Percentiles rank a stretch among this genome's conserved stretches.
Conservation (phyloP, 2,329 filamentous ascomycete genomes). For the Hypoxylon sp. region DNA sequence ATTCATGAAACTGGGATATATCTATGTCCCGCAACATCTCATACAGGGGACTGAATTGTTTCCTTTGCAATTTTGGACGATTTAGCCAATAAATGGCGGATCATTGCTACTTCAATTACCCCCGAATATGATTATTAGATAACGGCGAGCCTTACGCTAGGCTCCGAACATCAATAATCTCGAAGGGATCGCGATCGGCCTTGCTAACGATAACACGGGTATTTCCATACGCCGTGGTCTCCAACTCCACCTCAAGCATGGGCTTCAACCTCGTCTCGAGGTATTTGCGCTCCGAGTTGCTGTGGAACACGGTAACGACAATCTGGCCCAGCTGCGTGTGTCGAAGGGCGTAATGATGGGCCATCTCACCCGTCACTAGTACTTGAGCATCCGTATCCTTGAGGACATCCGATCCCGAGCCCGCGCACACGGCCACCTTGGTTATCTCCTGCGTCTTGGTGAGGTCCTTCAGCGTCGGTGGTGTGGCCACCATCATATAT, state of each 20-base stretch:
- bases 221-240: slow-evolving; percentile 55
- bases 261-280: slow-evolving; percentile 74
- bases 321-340: slow-evolving; percentile 84
- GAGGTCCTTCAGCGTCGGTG: slow-evolving; percentile 51
- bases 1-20: too few relatives aligned
- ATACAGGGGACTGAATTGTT: too few relatives aligned
- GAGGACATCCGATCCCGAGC: slow-evolving; percentile 82
- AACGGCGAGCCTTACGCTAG: slow-evolving; percentile 39
- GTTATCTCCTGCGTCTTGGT: slow-evolving; percentile 55
- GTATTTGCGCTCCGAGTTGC: slow-evolving; percentile 90
- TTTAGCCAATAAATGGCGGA: neutral
- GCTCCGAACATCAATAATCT: slow-evolving; percentile 67
- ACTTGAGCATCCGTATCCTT: slow-evolving; percentile 76
- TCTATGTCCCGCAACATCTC: too few relatives aligned
- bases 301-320: slow-evolving; percentile 89
- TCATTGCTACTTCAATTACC: slow-evolving; percentile 2
- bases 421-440: slow-evolving; percentile 87
- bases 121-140: neutral
- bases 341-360: slow-evolving; percentile 88
- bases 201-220: slow-evolving; percentile 75
- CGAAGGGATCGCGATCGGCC: slow-evolving; percentile 87
- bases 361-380: slow-evolving; percentile 90
- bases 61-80: too few relatives aligned
- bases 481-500: slow-evolving; percentile 59
- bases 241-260: slow-evolving; percentile 68